A percentile compares a stretch with the other conserved stretches of the same genome.
Conservation (phyloP, 768 basidiomycete species). For the Kwoniella dendrophila region DNA sequence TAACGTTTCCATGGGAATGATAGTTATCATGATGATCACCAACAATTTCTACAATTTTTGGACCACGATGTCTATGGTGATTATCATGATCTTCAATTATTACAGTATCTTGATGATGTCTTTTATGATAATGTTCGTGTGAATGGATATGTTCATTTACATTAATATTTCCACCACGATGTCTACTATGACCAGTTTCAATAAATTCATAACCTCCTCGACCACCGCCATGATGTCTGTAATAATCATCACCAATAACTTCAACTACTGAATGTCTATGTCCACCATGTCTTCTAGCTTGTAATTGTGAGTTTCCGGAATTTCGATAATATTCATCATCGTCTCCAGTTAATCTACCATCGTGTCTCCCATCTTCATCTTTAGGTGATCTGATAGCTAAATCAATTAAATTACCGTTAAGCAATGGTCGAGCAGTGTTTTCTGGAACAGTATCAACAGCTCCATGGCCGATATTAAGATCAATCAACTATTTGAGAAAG, state of each 20-base stretch:
- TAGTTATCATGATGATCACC: neutral
- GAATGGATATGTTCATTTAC: too few relatives aligned
- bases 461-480: constrained; percentile 18
- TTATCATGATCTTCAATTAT: too few relatives aligned
- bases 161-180: neutral
- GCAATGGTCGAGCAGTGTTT: neutral
- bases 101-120: constrained; percentile 7
- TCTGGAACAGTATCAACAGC: neutral
- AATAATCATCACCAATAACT: constrained; percentile 20
- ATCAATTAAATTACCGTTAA: constrained; percentile 11
- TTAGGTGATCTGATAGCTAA: constrained; percentile 14
- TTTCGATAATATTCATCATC: constrained; percentile 14
- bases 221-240: constrained; percentile 8
- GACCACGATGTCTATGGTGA: too few relatives aligned
- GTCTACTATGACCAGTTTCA: constrained; percentile 7
- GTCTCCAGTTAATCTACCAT: constrained; percentile 17
- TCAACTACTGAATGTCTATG: constrained; percentile 19
- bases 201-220: constrained; percentile 11
- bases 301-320: constrained; percentile 10
- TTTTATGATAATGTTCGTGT: constrained; percentile 6
- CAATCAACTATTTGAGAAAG: constrained; percentile 12
- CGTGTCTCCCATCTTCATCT: neutral
- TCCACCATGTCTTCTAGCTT: constrained; percentile 11
- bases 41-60: too few relatives aligned
- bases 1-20: constrained; percentile 1